Conservation (phyloP, 1,139 yeast genomes). For the Geotrichum bryndzae region DNA sequence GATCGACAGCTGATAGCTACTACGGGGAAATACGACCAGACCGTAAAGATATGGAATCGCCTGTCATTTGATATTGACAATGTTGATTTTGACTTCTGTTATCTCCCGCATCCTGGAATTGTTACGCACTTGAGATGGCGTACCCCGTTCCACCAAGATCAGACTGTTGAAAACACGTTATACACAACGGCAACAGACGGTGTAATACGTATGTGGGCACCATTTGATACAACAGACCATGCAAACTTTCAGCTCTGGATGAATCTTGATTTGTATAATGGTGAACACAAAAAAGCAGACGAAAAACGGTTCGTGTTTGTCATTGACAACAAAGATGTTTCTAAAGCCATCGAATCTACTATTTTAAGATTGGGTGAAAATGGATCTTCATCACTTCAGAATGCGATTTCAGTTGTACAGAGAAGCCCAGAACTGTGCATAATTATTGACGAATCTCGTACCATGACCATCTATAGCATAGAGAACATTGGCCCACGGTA, state of each 20-base stretch:
- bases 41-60: conserved; percentile 76
- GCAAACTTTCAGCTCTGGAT: conserved; percentile 56
- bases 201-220: conserved; percentile 64
- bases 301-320: conserved; percentile 42
- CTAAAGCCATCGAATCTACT: conserved; percentile 38
- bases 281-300: conserved; percentile 16
- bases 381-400: conserved; percentile 15
- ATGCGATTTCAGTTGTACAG: conserved; percentile 18
- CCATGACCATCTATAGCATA: conserved; percentile 45
- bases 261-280: conserved; percentile 40
- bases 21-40: conserved; percentile 49
- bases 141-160: conserved; percentile 24
- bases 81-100: conserved; percentile 64
- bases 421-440: conserved; percentile 50
- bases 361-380: conserved; percentile 18
- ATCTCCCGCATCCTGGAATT: conserved; percentile 57
- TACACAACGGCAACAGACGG: conserved; percentile 57
- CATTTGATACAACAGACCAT: conserved; percentile 43
- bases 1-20: conserved; percentile 64
- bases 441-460: conserved; percentile 44
- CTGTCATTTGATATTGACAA: conserved; percentile 61
- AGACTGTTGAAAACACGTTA: conserved; percentile 40
- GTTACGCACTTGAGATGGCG: conserved; percentile 43
- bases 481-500: conserved; percentile 46
- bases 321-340: conserved; percentile 52